Percentiles rank a stretch among this genome's conserved stretches.
Conservation (phyloP, 495 filamentous ascomycete species). For the Apiosordaria backusii region DNA sequence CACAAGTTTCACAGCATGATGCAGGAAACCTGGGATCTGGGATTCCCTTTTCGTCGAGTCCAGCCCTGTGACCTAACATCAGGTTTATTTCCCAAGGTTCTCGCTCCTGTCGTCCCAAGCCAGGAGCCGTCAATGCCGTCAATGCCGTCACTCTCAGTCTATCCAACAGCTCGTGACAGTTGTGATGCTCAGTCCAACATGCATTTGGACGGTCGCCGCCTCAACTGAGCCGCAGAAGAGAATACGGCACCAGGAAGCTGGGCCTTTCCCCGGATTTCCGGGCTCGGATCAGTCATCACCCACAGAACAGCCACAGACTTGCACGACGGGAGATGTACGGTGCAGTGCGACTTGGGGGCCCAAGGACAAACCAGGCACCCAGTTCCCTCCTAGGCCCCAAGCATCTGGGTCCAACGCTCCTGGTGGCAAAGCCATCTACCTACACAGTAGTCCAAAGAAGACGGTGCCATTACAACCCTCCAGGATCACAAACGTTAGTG, state of each 20-base stretch:
- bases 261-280: constrained; percentile 1
- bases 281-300: constrained; percentile 4
- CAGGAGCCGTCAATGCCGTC: neutral
- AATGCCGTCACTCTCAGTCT: neutral
- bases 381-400: neutral
- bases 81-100: neutral
- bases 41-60: neutral
- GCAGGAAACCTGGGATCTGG: neutral
- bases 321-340: neutral
- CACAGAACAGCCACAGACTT: neutral
- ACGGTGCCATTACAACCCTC: neutral
- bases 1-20: constrained; percentile 4
- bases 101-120: neutral
- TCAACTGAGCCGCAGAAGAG: neutral
- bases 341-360: neutral
- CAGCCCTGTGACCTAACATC: neutral
- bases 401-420: neutral
- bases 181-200: neutral
- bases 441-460: neutral
- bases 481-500: too few relatives aligned
- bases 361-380: neutral
- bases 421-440: neutral
- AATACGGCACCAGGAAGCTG: neutral
- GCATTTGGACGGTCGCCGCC: neutral
- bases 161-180: neutral